Evolutionary conservation across 352 stramenopile species (phyloP), one percentile per base, ranked within the genome.

Genomic region (Phytophthora capsici): DNA sequence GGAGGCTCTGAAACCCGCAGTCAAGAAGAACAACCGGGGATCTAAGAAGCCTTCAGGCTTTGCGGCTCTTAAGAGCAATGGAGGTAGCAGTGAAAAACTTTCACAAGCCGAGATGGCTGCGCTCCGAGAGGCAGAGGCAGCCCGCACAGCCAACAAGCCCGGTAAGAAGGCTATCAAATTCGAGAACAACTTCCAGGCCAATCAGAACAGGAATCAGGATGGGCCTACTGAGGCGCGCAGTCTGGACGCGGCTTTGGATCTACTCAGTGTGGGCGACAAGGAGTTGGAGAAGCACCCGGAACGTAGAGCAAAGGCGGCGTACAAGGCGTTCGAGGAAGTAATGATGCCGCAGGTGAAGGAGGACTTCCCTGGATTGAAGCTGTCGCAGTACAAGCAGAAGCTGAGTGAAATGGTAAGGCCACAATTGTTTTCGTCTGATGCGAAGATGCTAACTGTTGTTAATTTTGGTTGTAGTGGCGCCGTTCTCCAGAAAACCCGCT

Each of bases 381-480:
- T 93, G 4, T 93, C 84, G 25, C 84, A 93, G 73, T 93, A 93
- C 73, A 93, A 93, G 66, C 78, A 93, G 34, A 80, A 80, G 41
- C 74, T 93, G 38, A 90, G 81, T 51, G 84, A 93, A 55, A 67
- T 88, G 80, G 84, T 92, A 74, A 72, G 77, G 60, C 12, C 6
- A 20, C 37, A 19, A 12, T 34, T 57, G 26, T n/a, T n/a, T n/a
- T n/a, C n/a, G n/a, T n/a, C n/a, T n/a, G n/a, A n/a, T 63, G 14
- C 28, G 8, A 32, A 32, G 28, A 22, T 73, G 22, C 41, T 77
- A 61, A 53, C 26, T 26, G 20, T 25, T 38, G 40, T 25, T 50
- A 23, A 41, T 46, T 23, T 36, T 55, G 3, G 65, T 59, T 75
- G 41, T 65, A 92, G 84, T 93, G 84, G 84, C 82, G 84, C 53